Evolutionary conservation across 139 green algal genomes (phyloP).

Genomic region (Tetradesmus lagerheimii): DNA sequence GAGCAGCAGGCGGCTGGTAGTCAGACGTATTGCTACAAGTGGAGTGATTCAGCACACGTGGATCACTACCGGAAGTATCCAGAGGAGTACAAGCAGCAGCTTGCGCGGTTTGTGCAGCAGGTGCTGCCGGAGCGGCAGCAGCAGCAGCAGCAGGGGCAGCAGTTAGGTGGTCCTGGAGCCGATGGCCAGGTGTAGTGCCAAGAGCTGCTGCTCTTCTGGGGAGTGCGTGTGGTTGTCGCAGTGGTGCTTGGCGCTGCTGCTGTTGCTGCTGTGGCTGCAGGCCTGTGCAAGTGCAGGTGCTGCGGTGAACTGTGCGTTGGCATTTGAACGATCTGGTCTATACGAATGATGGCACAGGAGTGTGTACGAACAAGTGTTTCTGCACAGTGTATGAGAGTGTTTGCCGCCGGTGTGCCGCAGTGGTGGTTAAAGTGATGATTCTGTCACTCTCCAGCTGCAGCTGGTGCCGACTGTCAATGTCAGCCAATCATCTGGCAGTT

Average conservation of each 20-base stretch:
- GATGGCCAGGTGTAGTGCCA: neutral
- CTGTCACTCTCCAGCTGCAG: too few species aligned
- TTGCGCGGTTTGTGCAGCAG: slow-evolving; percentile 23
- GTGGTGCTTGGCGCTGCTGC: neutral
- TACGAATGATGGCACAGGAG: too few species aligned
- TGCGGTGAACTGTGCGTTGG: neutral
- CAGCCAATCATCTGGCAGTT: too few species aligned
- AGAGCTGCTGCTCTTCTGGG: neutral
- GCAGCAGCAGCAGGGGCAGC: neutral
- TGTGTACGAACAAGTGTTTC: too few species aligned
- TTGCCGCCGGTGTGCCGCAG: too few species aligned
- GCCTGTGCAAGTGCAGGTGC: neutral
- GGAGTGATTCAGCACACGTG: slow-evolving; percentile 43
- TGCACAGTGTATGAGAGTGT: too few species aligned
- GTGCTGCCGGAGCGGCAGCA: slow-evolving; percentile 18
- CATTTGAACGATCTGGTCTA: neutral
- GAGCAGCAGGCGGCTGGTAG: slow-evolving; percentile 5
- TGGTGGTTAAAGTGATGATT: too few species aligned
- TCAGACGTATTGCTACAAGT: slow-evolving; percentile 1
- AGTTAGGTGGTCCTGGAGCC: neutral
- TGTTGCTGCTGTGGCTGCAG: neutral
- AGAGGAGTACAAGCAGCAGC: slow-evolving; percentile 38
- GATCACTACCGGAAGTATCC: slow-evolving; percentile 47
- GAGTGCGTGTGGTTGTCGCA: neutral
- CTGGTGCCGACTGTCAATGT: too few species aligned